Evolutionary conservation across 441 rosid species (phyloP).

Genomic region (Eugenia klotzschiana): DNA sequence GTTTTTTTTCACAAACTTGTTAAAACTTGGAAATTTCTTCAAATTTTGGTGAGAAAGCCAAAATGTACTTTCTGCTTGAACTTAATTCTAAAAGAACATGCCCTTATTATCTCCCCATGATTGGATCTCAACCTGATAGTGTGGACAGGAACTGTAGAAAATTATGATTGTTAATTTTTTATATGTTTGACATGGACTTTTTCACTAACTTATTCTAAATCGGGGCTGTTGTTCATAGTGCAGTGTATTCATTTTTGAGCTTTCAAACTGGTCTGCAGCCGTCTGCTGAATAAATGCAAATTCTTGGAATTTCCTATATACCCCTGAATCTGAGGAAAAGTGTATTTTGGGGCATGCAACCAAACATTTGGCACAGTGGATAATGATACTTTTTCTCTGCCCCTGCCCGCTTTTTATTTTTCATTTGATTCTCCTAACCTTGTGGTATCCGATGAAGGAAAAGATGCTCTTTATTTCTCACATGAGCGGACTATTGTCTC

Average conservation of each 20-base stretch:
- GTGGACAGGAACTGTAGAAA: neutral
- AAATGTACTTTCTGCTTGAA: neutral
- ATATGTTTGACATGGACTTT: neutral
- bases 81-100: neutral
- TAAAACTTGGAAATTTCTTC: neutral
- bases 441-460: neutral
- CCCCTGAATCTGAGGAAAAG: neutral
- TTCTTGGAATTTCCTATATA: neutral
- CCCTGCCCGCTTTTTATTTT: neutral
- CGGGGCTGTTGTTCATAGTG: neutral
- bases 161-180: neutral
- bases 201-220: neutral
- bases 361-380: neutral
- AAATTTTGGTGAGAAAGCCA: neutral
- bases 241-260: neutral
- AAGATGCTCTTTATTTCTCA: neutral
- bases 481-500: neutral
- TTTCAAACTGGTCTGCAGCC: neutral
- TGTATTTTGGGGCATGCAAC: neutral
- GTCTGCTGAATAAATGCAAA: neutral
- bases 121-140: neutral
- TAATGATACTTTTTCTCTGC: neutral
- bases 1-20: neutral
- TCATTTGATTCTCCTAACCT: neutral
- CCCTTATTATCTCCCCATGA: neutral